phyloP scores from a whole-genome alignment of 139 green algal genomes.

The Penium margaritaceum region DNA sequence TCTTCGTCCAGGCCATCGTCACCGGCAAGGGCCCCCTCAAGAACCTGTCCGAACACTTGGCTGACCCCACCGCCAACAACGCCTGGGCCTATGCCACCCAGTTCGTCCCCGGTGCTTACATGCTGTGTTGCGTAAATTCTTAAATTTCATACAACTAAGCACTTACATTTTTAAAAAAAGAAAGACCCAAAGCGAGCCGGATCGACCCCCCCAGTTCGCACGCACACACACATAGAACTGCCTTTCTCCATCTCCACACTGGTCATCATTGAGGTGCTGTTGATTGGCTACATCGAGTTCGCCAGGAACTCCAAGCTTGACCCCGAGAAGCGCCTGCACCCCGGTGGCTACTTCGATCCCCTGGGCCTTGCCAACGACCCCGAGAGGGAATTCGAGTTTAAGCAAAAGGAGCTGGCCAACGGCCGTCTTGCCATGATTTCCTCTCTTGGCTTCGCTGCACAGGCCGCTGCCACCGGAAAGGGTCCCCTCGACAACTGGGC shows the following conservation, averaged over 20 bases:
- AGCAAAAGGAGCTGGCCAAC: constrained; percentile 51
- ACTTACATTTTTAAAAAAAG: too few relatives aligned
- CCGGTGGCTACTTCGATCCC: constrained; percentile 49
- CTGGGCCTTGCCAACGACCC: constrained; percentile 40
- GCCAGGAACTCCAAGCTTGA: constrained; percentile 34
- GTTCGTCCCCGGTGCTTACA: too few relatives aligned
- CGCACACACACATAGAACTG: too few relatives aligned
- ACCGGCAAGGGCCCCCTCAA: too few relatives aligned
- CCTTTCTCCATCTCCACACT: constrained; percentile 36
- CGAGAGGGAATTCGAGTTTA: constrained; percentile 36
- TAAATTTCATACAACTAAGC: too few relatives aligned
- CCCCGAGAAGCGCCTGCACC: constrained; percentile 44
- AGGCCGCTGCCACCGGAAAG: constrained; percentile 44
- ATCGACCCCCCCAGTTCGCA: too few relatives aligned
- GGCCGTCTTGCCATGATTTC: constrained; percentile 49
- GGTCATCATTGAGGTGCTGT: constrained; percentile 41
- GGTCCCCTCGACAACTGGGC: constrained; percentile 47
- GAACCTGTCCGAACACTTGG: too few relatives aligned
- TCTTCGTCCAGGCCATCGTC: too few relatives aligned
- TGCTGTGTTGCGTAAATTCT: too few relatives aligned
- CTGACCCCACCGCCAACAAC: too few relatives aligned
- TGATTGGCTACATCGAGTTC: constrained; percentile 46
- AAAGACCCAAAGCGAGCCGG: too few relatives aligned
- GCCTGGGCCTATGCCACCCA: too few relatives aligned
- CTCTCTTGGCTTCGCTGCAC: constrained; percentile 47